phyloP scores from a whole-genome alignment of 2,329 filamentous ascomycete species.

The Chaetothyriales sp. region DNA sequence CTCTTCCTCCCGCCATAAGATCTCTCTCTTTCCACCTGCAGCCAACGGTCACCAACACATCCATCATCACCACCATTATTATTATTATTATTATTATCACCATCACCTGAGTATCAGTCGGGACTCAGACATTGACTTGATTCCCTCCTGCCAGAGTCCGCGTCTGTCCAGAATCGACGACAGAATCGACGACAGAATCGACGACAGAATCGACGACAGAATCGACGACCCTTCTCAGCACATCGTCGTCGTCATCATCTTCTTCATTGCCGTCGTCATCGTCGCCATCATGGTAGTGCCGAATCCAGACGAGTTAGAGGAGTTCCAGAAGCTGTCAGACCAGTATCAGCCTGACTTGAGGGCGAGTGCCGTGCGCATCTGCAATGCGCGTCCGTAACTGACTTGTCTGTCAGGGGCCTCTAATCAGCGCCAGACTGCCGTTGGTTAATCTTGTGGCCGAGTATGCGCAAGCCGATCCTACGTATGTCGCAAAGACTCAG shows the following conservation, averaged over 20 bases:
- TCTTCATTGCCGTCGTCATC: too few relatives aligned
- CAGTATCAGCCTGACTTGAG: constrained; percentile 42
- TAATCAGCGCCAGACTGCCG: constrained; percentile 58
- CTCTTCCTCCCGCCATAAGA: not conserved
- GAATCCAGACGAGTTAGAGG: constrained; percentile 40
- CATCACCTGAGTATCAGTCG: constrained; percentile 9
- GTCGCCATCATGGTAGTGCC: constrained; percentile 25
- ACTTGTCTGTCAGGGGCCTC: constrained; percentile 48
- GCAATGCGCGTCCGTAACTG: constrained; percentile 5
- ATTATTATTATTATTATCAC: constrained; percentile 21
- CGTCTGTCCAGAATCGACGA: not conserved
- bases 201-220: too few relatives aligned
- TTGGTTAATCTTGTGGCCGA: constrained; percentile 66
- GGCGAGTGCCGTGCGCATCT: not conserved
- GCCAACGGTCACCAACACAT: not conserved
- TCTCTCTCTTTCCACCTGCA: too few relatives aligned
- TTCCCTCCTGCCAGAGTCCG: not conserved
- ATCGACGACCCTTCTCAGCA: too few relatives aligned
- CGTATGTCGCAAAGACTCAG: constrained; percentile 73
- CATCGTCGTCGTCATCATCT: too few relatives aligned
- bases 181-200: too few relatives aligned
- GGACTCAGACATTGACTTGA: not conserved
- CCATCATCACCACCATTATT: constrained; percentile 19
- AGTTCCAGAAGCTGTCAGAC: constrained; percentile 47
- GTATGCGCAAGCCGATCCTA: constrained; percentile 74